Evolutionary conservation across 495 filamentous ascomycete species (phyloP).

Genomic region (Pseudomonodictys pantanalensis): DNA sequence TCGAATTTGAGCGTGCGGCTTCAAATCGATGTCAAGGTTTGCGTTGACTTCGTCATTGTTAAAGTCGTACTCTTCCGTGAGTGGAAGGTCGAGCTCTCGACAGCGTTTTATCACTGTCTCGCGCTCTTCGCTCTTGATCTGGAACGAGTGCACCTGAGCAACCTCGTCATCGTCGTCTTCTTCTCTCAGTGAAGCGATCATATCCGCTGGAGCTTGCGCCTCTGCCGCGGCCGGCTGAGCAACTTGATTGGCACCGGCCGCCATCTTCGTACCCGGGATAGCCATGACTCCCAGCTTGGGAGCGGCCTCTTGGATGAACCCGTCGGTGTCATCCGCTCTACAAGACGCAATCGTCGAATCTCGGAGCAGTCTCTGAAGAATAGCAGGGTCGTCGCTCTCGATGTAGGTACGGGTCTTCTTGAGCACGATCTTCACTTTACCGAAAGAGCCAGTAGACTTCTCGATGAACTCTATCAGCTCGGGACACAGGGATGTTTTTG

Average conservation of each 20-base stretch:
- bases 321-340: constrained; percentile 62
- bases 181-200: constrained; percentile 59
- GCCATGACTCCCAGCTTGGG: constrained; percentile 86
- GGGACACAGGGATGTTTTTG: constrained; percentile 78
- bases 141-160: constrained; percentile 90
- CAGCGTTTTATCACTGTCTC: constrained; percentile 88
- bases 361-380: constrained; percentile 77
- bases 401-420: constrained; percentile 93
- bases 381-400: constrained; percentile 80
- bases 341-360: constrained; percentile 67
- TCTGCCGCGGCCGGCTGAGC: constrained; percentile 42
- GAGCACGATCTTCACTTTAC: constrained; percentile 91
- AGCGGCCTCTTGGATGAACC: constrained; percentile 73
- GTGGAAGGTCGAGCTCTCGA: constrained; percentile 77
- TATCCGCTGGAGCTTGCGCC: constrained; percentile 45
- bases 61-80: constrained; percentile 97
- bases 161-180: constrained; percentile 90
- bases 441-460: constrained; percentile 82
- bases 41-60: constrained; percentile 88
- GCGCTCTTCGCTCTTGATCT: constrained; percentile 73
- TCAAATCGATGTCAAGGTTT: constrained; percentile 86
- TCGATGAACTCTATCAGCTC: constrained; percentile 77
- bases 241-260: constrained; percentile 73
- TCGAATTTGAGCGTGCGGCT: constrained; percentile 78
- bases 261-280: constrained; percentile 92